phyloP scores from a whole-genome alignment of 2,329 filamentous ascomycete genomes.

The Trichophyton rubrum region DNA sequence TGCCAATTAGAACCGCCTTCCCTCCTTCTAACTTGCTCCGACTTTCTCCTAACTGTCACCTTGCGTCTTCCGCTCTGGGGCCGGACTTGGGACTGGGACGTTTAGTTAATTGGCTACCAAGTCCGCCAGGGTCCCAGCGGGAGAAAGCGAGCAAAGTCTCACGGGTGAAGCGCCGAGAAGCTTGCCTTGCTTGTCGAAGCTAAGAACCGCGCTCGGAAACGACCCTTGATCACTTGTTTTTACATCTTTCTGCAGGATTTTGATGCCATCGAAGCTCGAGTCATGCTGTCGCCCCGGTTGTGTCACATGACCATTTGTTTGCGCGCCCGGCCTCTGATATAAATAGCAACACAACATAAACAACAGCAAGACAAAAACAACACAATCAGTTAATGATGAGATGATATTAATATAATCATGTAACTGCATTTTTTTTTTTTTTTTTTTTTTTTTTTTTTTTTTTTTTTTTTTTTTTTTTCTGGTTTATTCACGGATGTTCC shows the following conservation, averaged over 20 bases:
- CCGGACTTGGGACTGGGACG: neutral
- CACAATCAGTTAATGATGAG: neutral
- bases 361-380: too few relatives aligned
- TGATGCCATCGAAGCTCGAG: neutral
- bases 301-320: neutral
- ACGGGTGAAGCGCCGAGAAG: neutral
- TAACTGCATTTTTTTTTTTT: too few relatives aligned
- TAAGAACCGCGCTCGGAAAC: slow-evolving; percentile 3
- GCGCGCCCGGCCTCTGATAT: neutral
- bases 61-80: neutral
- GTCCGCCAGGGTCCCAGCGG: neutral
- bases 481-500: neutral
- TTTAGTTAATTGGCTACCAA: neutral
- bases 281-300: neutral
- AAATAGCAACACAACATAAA: neutral
- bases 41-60: neutral
- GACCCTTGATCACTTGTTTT: neutral
- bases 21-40: neutral
- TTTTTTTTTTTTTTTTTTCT: too few relatives aligned
- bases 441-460: too few relatives aligned
- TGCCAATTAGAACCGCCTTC: neutral
- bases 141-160: neutral
- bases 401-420: neutral
- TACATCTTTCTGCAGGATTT: neutral
- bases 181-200: neutral